Conservation (phyloP, 2,329 filamentous ascomycete species). For the Endoconidiophora laricicola region DNA sequence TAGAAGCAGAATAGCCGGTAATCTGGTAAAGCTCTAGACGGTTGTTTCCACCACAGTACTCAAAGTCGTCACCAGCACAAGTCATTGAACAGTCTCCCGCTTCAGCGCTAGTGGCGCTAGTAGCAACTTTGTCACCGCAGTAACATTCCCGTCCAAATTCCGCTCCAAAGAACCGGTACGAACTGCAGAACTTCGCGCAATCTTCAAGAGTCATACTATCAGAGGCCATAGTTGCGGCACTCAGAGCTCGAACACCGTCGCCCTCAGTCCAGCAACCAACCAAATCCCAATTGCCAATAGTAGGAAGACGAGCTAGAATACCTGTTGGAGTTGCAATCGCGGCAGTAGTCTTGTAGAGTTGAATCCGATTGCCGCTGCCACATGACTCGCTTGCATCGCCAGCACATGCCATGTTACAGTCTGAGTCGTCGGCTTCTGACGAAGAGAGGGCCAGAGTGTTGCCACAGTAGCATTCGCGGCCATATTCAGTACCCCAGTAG, state of each 20-base stretch:
- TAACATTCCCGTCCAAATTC: constrained; percentile 15
- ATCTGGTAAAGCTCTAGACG: constrained; percentile 21
- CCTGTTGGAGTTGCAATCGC: constrained; percentile 18
- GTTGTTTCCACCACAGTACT: constrained; percentile 11
- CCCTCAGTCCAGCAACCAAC: constrained; percentile 25
- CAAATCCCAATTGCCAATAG: constrained; percentile 22
- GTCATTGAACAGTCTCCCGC: constrained; percentile 12
- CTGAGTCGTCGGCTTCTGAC: constrained; percentile 17
- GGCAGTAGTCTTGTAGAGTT: constrained; percentile 26
- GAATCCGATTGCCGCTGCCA: constrained; percentile 26
- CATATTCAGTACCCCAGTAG: constrained; percentile 36
- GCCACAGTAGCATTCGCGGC: constrained; percentile 36
- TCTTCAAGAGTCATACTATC: constrained; percentile 23
- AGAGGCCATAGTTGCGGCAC: constrained; percentile 18
- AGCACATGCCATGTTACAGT: constrained; percentile 26
- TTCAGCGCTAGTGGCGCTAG: constrained; percentile 14
- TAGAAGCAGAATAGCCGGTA: background rate
- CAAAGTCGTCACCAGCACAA: constrained; percentile 11
- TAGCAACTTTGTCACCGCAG: constrained; percentile 22
- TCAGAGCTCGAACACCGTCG: constrained; percentile 19
- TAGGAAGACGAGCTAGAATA: constrained; percentile 18
- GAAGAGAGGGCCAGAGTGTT: constrained; percentile 22
- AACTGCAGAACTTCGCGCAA: constrained; percentile 26
- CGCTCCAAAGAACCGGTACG: constrained; percentile 23
- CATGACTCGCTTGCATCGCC: constrained; percentile 27